Percentiles rank a stretch among this genome's conserved stretches.
phyloP scores from a whole-genome alignment of 352 stramenopile species.

The Globisporangium parvum region DNA sequence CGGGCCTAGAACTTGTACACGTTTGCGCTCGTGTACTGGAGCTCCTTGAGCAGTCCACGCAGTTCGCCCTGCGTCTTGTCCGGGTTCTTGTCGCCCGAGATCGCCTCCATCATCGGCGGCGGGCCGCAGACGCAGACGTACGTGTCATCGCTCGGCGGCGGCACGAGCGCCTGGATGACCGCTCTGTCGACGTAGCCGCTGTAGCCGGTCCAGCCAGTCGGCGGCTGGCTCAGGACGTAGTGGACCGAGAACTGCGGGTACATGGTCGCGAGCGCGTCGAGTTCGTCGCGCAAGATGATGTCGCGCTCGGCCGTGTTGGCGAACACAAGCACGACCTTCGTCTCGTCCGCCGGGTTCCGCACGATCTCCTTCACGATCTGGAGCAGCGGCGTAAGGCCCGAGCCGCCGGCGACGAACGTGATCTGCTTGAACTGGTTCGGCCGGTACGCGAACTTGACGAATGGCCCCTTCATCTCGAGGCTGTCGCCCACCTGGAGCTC shows the following conservation, averaged over 20 bases:
- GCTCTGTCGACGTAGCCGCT: slow-evolving; percentile 76
- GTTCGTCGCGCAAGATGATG: slow-evolving; percentile 85
- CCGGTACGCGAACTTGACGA: slow-evolving; percentile 80
- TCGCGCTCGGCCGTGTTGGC: slow-evolving; percentile 82
- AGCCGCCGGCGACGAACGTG: slow-evolving; percentile 86
- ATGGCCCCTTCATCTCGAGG: slow-evolving; percentile 89
- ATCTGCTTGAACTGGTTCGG: slow-evolving; percentile 88
- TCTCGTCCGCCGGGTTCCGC: slow-evolving; percentile 75
- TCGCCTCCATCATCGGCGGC: slow-evolving; percentile 85
- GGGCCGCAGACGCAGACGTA: slow-evolving; percentile 87
- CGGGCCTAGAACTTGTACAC: slow-evolving; percentile 88
- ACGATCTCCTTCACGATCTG: slow-evolving; percentile 83
- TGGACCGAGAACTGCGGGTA: slow-evolving; percentile 76
- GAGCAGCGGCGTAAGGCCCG: slow-evolving; percentile 88
- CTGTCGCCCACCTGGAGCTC: slow-evolving; percentile 75
- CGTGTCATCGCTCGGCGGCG: slow-evolving; percentile 62
- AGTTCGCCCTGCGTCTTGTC: slow-evolving; percentile 83
- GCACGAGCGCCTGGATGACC: slow-evolving; percentile 81
- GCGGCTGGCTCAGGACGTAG: slow-evolving; percentile 66
- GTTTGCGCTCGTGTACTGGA: slow-evolving; percentile 69
- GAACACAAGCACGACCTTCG: slow-evolving; percentile 82
- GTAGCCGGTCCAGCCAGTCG: slow-evolving; percentile 53
- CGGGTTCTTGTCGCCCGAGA: slow-evolving; percentile 84
- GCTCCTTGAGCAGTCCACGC: slow-evolving; percentile 78
- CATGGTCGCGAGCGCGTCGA: slow-evolving; percentile 74